Evolutionary conservation across 2,329 filamentous ascomycete genomes (phyloP), one percentile per base, ranked within the genome.

Genomic region (Colletotrichum australisinense): DNA sequence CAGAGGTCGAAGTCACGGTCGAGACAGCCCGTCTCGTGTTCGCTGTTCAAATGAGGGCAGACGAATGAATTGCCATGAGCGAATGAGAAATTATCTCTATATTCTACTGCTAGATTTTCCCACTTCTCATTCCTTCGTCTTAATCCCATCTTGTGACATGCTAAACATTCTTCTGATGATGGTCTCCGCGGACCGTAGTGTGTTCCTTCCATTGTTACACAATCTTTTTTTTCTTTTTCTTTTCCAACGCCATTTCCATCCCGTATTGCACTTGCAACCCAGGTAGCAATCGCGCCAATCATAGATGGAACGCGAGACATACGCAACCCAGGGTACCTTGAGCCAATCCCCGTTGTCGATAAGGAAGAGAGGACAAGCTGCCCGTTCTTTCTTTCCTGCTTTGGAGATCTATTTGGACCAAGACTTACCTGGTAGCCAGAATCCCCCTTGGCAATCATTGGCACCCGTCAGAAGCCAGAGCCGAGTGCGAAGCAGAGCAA

Each of bases 171-270:
- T 38, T 11, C 5, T 28, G n/a, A 42, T 8, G 4, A 22, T 42
- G 4, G 32, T 35, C 9, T 35, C 32, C 30, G 8, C 30, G 9
- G 30, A 32, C 30, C 11, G 3, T n/a, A 56, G 32, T 38, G 22
- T 16, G 38, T 32, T n/a, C 32, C 32, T 38, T 68, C 22, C 16
- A 12, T 59, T 24, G 56, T 71, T 71, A 67, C 68, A 71, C 55
- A 24, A 35, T 49, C 53, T 55, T 26, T 24, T 14, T 16, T 12
- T 38, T 14, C 12, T 16, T 42, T 7, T 35, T 35, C 3, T 35
- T 42, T 19, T 16, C 38, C 38, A 42, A 46, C 16, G 30, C 11
- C 22, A 24, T 22, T 19, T 32, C 19, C 16, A 24, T 53, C 19
- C 22, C 38, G 2, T 12, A 63, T 53, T 63, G 28, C 32, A 49